Evolutionary conservation across 176 grass and related monocot genomes (phyloP), one percentile per base, ranked within the genome.

Genomic region (Oryza brachyantha): DNA sequence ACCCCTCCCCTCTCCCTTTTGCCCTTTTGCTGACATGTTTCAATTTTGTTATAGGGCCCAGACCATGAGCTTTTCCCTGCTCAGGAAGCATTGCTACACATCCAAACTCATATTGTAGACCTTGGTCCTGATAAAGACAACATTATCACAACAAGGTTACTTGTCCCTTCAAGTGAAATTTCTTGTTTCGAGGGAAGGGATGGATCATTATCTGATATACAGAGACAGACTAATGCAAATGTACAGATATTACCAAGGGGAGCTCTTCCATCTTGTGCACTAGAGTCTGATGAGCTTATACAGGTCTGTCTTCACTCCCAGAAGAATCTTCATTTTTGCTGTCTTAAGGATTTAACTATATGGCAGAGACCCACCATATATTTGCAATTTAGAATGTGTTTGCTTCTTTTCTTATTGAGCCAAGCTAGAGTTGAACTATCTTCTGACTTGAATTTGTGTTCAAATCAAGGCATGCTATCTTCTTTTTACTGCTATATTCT

Each of bases 41-140:
- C 55, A 57, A 73, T 65, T 70, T 63, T 69, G 27, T 61, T 70
- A 46, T 75, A 98, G 96, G 96, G 90, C 74, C 92, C 92, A 78
- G 92, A 93, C 48, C 80, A 93, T 64, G 96, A 95, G 76, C 80
- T 98, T 88, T 98, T 98, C 22, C 96, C 92, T 32, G 92, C 96
- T 76, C 96, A 98, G 70, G 96, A 98, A 77, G 96, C 96, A 34
- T 79, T 93, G 48, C 90, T 98, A 35, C 96, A 98, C 84, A 91
- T 98, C 71, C 96, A 98, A 81, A 93, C 83, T 78, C 81, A 91
- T 75, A 98, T 95, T 77, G 96, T 95, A 57, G 96, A 98, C 84
- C 90, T 95, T 70, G 96, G 96, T 39, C 96, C 92, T 80, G 96
- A 98, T 48, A 93, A 91, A 81, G 96, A 98, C 70, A 98, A 98